Percentiles rank a stretch among this genome's conserved stretches.
phyloP scores from a whole-genome alignment of 169 alveolate genomes.

The Fabrea salina region DNA sequence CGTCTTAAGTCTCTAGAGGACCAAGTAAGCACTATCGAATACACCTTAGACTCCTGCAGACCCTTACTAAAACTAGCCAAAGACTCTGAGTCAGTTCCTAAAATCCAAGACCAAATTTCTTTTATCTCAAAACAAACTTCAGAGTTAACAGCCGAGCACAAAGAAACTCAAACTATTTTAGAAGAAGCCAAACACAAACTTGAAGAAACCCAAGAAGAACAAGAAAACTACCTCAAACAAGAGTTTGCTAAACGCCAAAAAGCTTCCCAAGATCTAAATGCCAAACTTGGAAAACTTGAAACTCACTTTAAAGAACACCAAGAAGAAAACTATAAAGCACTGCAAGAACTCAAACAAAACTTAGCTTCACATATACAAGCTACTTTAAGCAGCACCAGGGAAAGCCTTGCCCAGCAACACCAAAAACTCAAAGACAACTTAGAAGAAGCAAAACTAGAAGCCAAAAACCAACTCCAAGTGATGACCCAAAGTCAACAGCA shows the following conservation, averaged over 20 bases:
- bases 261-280: not conserved
- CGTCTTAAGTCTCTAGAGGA: slow-evolving; percentile 2
- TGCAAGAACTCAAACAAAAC: slow-evolving; percentile 6
- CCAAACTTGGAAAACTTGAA: not conserved
- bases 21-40: not conserved
- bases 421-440: too few species aligned
- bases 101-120: slow-evolving; percentile 15
- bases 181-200: not conserved
- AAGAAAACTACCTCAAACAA: not conserved
- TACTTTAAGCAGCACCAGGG: too few species aligned
- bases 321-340: not conserved
- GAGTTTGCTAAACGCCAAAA: not conserved
- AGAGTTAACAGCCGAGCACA: not conserved
- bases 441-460: too few species aligned
- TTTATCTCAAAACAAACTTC: not conserved
- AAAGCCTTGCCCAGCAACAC: too few species aligned
- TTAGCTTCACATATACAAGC: not conserved
- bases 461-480: too few species aligned
- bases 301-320: not conserved
- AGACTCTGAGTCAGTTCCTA: not conserved
- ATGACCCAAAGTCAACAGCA: too few species aligned
- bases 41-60: slow-evolving; percentile 11
- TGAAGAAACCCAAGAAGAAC: not conserved
- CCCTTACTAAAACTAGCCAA: slow-evolving; percentile 8
- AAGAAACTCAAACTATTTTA: not conserved